Conservation (phyloP, 768 basidiomycete genomes). For the Calvatia gigantea region DNA sequence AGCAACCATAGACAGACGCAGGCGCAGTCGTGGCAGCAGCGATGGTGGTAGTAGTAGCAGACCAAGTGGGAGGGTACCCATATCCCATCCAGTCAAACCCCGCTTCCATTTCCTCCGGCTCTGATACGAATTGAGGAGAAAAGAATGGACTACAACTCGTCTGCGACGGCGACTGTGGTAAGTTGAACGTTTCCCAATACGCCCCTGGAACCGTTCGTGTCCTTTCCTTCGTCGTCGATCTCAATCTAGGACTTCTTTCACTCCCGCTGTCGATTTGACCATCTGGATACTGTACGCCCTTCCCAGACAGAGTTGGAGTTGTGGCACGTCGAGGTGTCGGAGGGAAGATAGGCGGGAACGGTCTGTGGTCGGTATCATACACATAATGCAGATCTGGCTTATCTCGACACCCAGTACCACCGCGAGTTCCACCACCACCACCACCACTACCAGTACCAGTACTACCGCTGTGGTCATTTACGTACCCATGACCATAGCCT, state of each 20-base stretch:
- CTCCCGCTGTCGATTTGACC: not conserved
- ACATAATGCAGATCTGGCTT: not conserved
- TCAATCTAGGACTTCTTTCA: not conserved
- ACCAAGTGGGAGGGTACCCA: not conserved
- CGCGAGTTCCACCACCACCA: too few species aligned
- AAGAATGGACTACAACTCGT: not conserved
- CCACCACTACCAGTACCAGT: too few species aligned
- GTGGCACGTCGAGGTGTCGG: too few species aligned
- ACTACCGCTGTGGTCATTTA: too few species aligned
- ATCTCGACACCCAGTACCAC: not conserved
- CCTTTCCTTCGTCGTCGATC: not conserved
- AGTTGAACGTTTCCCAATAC: slow-evolving; percentile 9
- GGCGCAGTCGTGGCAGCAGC: not conserved
- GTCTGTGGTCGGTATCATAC: slow-evolving; percentile 7
- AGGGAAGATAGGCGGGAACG: not conserved
- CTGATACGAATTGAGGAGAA: too few species aligned
- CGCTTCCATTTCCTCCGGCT: too few species aligned
- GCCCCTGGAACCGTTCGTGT: not conserved
- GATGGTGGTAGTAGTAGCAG: not conserved
- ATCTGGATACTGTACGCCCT: not conserved
- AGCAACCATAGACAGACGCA: not conserved
- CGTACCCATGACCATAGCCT: too few species aligned
- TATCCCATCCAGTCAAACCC: too few species aligned
- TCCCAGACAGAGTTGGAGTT: too few species aligned
- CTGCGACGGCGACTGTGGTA: not conserved